Percentiles rank a stretch among this genome's conserved stretches.
phyloP scores from a whole-genome alignment of 164 flowering plant species.

The Pachysandra terminalis region DNA sequence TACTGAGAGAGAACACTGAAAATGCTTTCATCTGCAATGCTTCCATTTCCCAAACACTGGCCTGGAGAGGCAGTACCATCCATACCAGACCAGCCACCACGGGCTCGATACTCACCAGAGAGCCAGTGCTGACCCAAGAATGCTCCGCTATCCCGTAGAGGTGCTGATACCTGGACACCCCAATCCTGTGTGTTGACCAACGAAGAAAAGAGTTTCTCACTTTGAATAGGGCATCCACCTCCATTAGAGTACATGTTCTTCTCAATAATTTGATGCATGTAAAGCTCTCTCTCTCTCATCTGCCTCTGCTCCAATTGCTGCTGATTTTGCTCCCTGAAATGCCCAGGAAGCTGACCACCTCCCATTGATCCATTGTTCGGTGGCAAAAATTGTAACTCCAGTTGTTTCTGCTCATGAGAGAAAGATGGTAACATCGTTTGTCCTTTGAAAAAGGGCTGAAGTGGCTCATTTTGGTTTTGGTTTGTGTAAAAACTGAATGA shows the following conservation, averaged over 20 bases:
- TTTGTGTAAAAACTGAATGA: conserved; percentile 40
- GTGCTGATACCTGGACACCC: conserved; percentile 36
- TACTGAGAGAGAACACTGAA: conserved; percentile 63
- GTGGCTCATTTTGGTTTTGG: conserved; percentile 43
- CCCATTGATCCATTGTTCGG: conserved; percentile 32
- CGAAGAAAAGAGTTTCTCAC: conserved; percentile 38
- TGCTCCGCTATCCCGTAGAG: conserved; percentile 33
- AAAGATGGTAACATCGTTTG: conserved; percentile 32
- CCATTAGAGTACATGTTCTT: conserved; percentile 43
- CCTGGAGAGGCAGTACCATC: conserved; percentile 29
- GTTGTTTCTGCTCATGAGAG: conserved; percentile 37
- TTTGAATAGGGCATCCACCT: conserved; percentile 33
- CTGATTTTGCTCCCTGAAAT: conserved; percentile 44
- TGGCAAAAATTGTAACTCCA: conserved; percentile 39
- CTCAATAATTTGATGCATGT: conserved; percentile 37
- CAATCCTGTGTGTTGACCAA: conserved; percentile 44
- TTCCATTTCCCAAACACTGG: conserved; percentile 42
- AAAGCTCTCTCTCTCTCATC: conserved; percentile 40
- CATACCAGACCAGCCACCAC: conserved; percentile 46
- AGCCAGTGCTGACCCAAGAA: conserved; percentile 52
- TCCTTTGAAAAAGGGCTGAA: conserved; percentile 49
- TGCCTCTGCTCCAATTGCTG: conserved; percentile 43
- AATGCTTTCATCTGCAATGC: conserved; percentile 51
- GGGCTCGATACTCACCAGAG: conserved; percentile 38
- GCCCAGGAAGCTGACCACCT: conserved; percentile 38